phyloP scores from a whole-genome alignment of 2,329 filamentous ascomycete species.

The Neopestalotiopsis sp. region DNA sequence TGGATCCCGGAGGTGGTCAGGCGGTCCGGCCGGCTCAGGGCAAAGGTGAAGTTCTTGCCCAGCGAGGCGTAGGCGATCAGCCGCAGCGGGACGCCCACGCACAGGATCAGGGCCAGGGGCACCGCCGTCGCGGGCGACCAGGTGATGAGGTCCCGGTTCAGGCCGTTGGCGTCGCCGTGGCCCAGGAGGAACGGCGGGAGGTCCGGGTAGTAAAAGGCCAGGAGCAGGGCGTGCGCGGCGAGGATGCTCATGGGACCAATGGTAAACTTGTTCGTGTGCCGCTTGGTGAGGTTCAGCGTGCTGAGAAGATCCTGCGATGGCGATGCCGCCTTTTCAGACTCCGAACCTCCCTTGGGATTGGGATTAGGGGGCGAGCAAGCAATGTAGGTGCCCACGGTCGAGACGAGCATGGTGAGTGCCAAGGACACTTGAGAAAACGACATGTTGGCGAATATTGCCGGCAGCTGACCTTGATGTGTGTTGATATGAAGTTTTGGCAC shows the following conservation, averaged over 20 bases:
- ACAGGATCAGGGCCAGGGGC: constrained; percentile 40
- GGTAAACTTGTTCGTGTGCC: constrained; percentile 28
- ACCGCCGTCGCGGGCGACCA: constrained; percentile 43
- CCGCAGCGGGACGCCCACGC: constrained; percentile 36
- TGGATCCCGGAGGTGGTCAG: constrained; percentile 56
- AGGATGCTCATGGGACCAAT: constrained; percentile 33
- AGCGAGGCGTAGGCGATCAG: constrained; percentile 48
- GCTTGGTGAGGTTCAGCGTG: constrained; percentile 31
- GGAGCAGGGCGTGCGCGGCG: constrained; percentile 27
- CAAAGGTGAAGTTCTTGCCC: constrained; percentile 60
- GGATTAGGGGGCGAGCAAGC: constrained; percentile 40
- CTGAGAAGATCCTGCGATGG: neutral
- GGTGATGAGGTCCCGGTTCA: constrained; percentile 39
- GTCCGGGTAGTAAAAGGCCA: constrained; percentile 28
- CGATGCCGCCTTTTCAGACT: neutral
- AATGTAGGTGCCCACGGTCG: constrained; percentile 36
- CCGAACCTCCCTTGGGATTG: neutral
- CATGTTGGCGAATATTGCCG: neutral
- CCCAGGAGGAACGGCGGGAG: constrained; percentile 32
- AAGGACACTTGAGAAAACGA: constrained; percentile 23
- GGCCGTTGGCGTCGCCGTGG: constrained; percentile 36
- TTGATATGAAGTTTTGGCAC: neutral
- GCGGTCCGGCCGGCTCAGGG: constrained; percentile 49
- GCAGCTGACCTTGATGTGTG: neutral
- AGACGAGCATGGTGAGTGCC: constrained; percentile 31